Evolutionary conservation across 2,329 filamentous ascomycete species (phyloP), one percentile per base, ranked within the genome.

Genomic region (Xylariaceae sp.): DNA sequence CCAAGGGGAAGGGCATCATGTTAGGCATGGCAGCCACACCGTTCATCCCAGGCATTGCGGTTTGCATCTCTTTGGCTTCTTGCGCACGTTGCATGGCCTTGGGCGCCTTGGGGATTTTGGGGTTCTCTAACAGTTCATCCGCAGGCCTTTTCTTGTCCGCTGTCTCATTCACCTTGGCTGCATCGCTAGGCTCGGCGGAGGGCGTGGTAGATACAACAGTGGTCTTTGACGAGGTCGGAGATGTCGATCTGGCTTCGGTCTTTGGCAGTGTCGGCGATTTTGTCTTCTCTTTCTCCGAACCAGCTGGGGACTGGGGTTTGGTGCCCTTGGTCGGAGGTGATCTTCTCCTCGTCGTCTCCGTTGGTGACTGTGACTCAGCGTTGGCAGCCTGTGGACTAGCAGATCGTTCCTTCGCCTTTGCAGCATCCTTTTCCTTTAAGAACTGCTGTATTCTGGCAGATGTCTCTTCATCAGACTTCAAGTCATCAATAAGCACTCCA

Each of bases 401-500:
- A n/a, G 69, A 68, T 35, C 61, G 59, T 41, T 68, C 64, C 57
- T 66, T 69, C 34, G 61, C 52, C 44, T 61, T 67, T 50, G 48
- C 55, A 44, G 67, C 63, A 55, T 76, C 74, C 60, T 75, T 78
- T 49, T 74, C 73, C 52, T 72, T 71, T 47, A 79, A 59, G 57
- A 84, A 96, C 27, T 76, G 76, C 66, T 86, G 85, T 50, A 95
- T 86, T 65, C 85, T 89, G 54, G 76, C 71, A 48, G 80, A 76
- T 46, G 81, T 77, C 52, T 92, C 87, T 50, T 87, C 83, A 65
- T 97, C 88, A 48, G 81, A 68, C 59, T 82, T 78, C 53, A 98
- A 77, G 65, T 95, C 85, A 74, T 96, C 90, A 67, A 97, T 85
- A 56, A 96, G 73, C 50, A 96, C 87, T 58, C 87, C 87, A 61